These are phyloP conservation scores for Mariannaea sp. DNA, from an alignment of 2,329 filamentous ascomycete genomes.

Conservation along the genomic window DNA sequence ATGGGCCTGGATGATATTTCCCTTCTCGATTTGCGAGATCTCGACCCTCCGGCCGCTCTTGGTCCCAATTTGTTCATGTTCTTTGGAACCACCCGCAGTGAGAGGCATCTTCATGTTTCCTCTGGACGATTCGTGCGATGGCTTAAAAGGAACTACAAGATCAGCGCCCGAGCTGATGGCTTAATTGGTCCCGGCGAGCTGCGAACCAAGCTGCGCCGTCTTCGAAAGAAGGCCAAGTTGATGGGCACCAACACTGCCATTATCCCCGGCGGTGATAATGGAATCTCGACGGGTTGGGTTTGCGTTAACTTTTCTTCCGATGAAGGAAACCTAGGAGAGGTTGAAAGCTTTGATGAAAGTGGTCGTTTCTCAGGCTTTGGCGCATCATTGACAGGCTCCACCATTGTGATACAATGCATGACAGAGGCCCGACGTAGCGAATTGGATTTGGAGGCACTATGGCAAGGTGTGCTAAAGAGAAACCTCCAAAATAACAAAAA, in stretches of 20 bases:
- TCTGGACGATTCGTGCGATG: slow-evolving; percentile 89
- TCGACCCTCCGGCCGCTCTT: slow-evolving; percentile 86
- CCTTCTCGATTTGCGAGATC: slow-evolving; percentile 78
- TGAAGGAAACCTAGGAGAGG: slow-evolving; percentile 57
- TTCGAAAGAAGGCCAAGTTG: slow-evolving; percentile 80
- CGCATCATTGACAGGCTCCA: slow-evolving; percentile 52
- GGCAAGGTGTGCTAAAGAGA: slow-evolving; percentile 49
- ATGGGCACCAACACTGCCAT: slow-evolving; percentile 73
- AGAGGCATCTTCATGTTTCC: slow-evolving; percentile 90
- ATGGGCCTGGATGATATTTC: slow-evolving; percentile 83
- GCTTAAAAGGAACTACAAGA: slow-evolving; percentile 72
- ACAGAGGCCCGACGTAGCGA: slow-evolving; percentile 58
- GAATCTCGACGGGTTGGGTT: slow-evolving; percentile 92
- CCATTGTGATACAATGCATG: slow-evolving; percentile 62
- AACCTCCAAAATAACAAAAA: slow-evolving; percentile 41
- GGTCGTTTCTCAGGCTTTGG: slow-evolving; percentile 80
- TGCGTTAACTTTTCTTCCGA: slow-evolving; percentile 86
- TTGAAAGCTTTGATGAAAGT: slow-evolving; percentile 50
- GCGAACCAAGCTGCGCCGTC: slow-evolving; percentile 81
- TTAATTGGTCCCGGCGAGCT: slow-evolving; percentile 88
- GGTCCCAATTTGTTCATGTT: slow-evolving; percentile 92
- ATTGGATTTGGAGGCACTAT: slow-evolving; percentile 58
- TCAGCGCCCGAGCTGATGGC: slow-evolving; percentile 82
- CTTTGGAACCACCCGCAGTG: slow-evolving; percentile 86
- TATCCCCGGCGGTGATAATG: slow-evolving; percentile 73